Base-by-base conservation (phyloP, 1,284 basidiomycete genomes). In the Cerrena zonata region DNA sequence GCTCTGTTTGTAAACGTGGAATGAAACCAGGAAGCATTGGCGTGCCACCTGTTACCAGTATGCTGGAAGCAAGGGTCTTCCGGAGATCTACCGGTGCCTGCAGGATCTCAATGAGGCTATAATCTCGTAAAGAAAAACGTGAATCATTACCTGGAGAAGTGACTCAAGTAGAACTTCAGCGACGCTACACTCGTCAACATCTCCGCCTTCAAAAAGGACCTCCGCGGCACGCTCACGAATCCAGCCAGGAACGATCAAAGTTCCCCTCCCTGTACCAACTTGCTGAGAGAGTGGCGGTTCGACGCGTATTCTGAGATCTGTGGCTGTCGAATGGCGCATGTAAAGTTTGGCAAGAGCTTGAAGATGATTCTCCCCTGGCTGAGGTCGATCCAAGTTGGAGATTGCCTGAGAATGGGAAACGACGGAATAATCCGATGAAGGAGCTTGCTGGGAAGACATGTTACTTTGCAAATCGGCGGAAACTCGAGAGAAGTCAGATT, bases 11-110 rank as follows among this genome's bases (percentile, higher is more conserved):
- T 19, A 97, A 76, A 2, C 95, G 84, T 5, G 87, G 82, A 39
- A 95, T 89, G 67, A 98, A 93, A 0, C 92, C 92, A 1, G 94
- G 92, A 1, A 99, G 70, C 83, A 92, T 92, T 1, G 89, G 77
- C 1, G 91, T 94, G 2, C 96, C 95, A 3, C 95, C 95, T 0
- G 80, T 79, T 13, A 97, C 78, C 30, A 98, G 77, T 34, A 98
- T 84, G 2, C 86, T 86, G 0, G 85, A 85, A 1, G 84, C 83
- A 59, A 98, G 75, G 1, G 82, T 82, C 61, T 84, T 84, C 12
- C 93, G 82, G 18, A 96, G 78, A 66, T 98, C 95, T 15, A 95
- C 79, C 0, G 94, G 93, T 0, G 91, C 82, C 89, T 94, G 60
- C 0, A 11, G 37, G 15, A 18, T 4, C 15, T 38, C 40, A 25